A percentile compares a stretch with the other conserved stretches of the same genome.
Conservation (phyloP, 176 grass and related monocot species). For the Leersia perrieri region DNA sequence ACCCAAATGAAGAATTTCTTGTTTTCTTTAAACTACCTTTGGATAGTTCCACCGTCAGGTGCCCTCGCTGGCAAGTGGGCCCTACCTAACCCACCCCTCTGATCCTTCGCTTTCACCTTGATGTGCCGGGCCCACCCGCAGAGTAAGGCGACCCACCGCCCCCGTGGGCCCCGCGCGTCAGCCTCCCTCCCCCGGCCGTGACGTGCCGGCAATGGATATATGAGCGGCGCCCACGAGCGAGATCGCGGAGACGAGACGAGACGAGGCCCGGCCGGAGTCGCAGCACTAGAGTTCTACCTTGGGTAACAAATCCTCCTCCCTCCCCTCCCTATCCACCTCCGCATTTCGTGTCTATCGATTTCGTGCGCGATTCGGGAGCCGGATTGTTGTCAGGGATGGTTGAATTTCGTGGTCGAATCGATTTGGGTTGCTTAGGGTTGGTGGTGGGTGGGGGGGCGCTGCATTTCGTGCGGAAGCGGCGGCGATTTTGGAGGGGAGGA, state of each 20-base stretch:
- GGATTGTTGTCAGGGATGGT: too few species aligned
- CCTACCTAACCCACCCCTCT: not conserved
- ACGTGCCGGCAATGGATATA: constrained; percentile 17
- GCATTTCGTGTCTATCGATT: not conserved
- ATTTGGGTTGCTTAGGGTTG: too few species aligned
- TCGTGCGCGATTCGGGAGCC: not conserved
- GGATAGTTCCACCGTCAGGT: not conserved
- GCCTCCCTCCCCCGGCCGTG: not conserved
- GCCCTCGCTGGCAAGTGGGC: not conserved
- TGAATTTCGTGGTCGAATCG: too few species aligned
- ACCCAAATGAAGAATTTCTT: too few species aligned
- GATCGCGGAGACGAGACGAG: constrained; percentile 19
- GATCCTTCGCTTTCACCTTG: not conserved
- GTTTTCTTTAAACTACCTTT: too few species aligned
- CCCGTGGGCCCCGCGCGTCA: not conserved
- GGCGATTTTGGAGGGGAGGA: not conserved
- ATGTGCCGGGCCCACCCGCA: not conserved
- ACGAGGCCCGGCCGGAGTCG: constrained; percentile 34
- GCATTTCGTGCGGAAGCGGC: not conserved
- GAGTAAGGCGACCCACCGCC: constrained; percentile 10
- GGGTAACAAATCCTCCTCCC: not conserved
- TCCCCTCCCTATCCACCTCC: not conserved
- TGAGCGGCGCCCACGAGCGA: not conserved
- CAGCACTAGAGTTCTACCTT: constrained; percentile 25
- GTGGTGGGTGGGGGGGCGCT: too few species aligned